Base-by-base conservation (phyloP, 2,329 filamentous ascomycete genomes). In the Rutstroemia sydowiana region DNA sequence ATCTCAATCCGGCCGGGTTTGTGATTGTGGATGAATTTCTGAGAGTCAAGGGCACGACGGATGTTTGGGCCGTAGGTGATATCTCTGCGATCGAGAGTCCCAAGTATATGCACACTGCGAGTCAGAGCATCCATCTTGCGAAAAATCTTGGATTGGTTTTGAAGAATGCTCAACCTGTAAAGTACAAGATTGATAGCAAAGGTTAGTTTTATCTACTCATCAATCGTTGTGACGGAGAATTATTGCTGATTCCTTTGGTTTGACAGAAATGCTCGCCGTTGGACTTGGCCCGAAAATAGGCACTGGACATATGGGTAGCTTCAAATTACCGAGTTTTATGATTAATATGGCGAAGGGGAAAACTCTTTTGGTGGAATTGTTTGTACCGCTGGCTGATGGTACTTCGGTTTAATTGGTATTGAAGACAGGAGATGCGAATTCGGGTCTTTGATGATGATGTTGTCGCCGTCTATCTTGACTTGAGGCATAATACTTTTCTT, bases 11-110 rank as follows among this genome's bases (percentile, higher is more conserved):
- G 18, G 65, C 63, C 42, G 72, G 71, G 41, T 76, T 71, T 55
- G 72, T 75, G 52, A 64, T 71, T 8, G 72, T 77, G 3, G 77
- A 82, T 57, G 75, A 76, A 31, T 73, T 66, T 59, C 72, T 76
- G 61, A 70, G 69, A 30, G 73, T 78, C 31, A 70, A 68, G 55
- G 71, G 68, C 5, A 63, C 69, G 20, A 63, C 70, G 9, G 59
- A 61, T 39, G 54, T 62, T 1, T 66, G 58, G 56, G 64, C 63
- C 3, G 55, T 63, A 4, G 64, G 64, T 2, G 64, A 66, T 55
- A 45, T 63, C 10, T 57, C 56, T 3, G 54, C 55, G 36, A 37
- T 60, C 2, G 59, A 66, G 30, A 43, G 44, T n/a, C 20, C 60
- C 8, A 62, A 65, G 16, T 53, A 55, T 34, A 42, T 63, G 3